These are phyloP conservation scores for Pseudocercospora eumusae DNA, from an alignment of 2,329 filamentous ascomycete species.

Conservation along the genomic window DNA sequence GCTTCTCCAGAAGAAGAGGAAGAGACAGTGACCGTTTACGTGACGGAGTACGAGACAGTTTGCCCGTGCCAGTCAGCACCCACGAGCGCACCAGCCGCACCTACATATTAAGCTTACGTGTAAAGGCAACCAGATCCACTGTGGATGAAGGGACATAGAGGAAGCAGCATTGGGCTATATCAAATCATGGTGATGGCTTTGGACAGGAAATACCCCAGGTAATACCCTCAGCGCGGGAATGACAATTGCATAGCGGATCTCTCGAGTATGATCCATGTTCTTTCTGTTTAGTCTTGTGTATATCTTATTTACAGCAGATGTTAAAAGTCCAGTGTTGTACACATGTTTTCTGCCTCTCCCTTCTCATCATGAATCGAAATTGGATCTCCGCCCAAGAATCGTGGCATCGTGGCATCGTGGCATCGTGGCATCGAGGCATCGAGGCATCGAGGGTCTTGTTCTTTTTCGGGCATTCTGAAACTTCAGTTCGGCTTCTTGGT, in stretches of 20 bases:
- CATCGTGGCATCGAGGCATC: too few relatives aligned
- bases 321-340: conserved; percentile 4
- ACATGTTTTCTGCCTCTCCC: not conserved
- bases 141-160: conserved; percentile 7
- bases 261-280: conserved; percentile 5
- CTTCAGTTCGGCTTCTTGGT: not conserved
- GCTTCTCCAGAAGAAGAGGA: conserved; percentile 14
- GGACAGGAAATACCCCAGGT: conserved; percentile 10
- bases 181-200: conserved; percentile 3
- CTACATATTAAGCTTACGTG: conserved; percentile 8
- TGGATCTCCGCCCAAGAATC: too few relatives aligned
- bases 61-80: conserved; percentile 16
- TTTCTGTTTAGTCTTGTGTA: conserved; percentile 8
- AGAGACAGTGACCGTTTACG: conserved; percentile 17
- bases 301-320: conserved; percentile 7
- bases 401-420: too few relatives aligned
- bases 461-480: not conserved
- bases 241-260: conserved; percentile 10
- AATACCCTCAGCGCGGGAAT: conserved; percentile 3
- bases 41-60: conserved; percentile 19
- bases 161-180: not conserved
- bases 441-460: not conserved
- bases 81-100: conserved; percentile 9
- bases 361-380: too few relatives aligned
- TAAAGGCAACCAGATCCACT: conserved; percentile 8